These are phyloP conservation scores for Panicum hallii DNA, from an alignment of 202 grass and related monocot species.

Conservation along the genomic window DNA sequence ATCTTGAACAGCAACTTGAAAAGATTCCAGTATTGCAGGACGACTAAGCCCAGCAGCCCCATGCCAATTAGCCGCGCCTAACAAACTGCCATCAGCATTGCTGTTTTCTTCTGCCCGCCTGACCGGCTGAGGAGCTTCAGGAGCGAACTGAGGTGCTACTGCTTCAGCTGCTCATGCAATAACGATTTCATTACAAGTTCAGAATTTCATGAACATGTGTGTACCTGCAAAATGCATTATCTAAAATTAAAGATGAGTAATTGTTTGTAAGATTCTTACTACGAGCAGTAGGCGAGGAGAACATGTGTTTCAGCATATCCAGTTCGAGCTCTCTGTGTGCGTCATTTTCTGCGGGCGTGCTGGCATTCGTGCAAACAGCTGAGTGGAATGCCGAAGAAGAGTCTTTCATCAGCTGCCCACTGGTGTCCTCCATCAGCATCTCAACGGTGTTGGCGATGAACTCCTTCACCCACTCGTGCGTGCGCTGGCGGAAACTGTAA, in stretches of 20 bases:
- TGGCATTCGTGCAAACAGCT: too few species aligned
- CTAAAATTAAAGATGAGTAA: not conserved
- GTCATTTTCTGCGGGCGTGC: not conserved
- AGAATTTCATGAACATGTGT: not conserved
- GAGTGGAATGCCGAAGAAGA: not conserved
- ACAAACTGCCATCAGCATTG: not conserved
- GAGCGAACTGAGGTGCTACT: not conserved
- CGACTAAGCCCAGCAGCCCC: not conserved
- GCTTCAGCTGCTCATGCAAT: slow-evolving; percentile 3
- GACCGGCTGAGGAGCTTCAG: not conserved
- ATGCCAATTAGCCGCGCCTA: not conserved
- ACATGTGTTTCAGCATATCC: slow-evolving; percentile 10
- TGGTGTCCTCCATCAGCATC: not conserved
- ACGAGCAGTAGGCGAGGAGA: not conserved
- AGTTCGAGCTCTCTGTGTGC: not conserved
- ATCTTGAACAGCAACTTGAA: not conserved
- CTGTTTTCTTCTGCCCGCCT: not conserved
- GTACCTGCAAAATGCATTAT: not conserved
- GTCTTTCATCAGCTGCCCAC: not conserved
- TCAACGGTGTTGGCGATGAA: not conserved
- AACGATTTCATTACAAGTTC: not conserved
- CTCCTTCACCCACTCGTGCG: not conserved
- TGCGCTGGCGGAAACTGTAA: not conserved
- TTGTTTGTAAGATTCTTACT: not conserved
- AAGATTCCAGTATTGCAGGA: slow-evolving; percentile 1